These are phyloP conservation scores for Pseudohalonectria lignicola DNA, from an alignment of 2,329 filamentous ascomycete genomes.

Conservation along the genomic window DNA sequence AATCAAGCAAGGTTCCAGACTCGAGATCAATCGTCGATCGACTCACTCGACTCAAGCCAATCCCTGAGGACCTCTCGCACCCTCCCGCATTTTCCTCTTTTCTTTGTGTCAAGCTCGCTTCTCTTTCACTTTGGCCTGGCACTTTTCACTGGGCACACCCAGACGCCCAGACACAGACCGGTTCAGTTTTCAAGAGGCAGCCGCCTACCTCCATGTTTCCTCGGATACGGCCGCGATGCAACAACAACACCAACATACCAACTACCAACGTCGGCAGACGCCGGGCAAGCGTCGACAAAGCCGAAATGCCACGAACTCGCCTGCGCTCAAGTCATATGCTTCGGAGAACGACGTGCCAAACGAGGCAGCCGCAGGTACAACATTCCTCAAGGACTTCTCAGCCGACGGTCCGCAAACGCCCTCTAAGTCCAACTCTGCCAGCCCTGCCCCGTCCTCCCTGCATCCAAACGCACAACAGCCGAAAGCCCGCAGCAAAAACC, in stretches of 20 bases:
- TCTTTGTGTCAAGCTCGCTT: too few species aligned
- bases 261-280: slow-evolving; percentile 19
- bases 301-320: slow-evolving; percentile 21
- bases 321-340: slow-evolving; percentile 42
- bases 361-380: slow-evolving; percentile 20
- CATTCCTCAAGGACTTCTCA: slow-evolving; percentile 20
- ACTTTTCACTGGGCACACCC: too few species aligned
- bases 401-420: slow-evolving; percentile 29
- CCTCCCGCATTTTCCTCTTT: too few species aligned
- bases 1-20: too few species aligned
- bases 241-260: slow-evolving; percentile 11
- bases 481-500: slow-evolving; percentile 15
- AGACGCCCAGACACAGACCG: too few species aligned
- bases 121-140: too few species aligned
- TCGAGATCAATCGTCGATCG: too few species aligned
- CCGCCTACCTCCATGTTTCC: too few species aligned
- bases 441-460: slow-evolving; percentile 13
- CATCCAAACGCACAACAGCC: slow-evolving; percentile 13
- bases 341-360: slow-evolving; percentile 43
- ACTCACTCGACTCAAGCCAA: too few species aligned
- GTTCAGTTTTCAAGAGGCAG: too few species aligned
- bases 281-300: slow-evolving; percentile 28
- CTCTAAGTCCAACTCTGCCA: slow-evolving; percentile 23
- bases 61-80: too few species aligned
- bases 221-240: slow-evolving; percentile 24